phyloP scores from a whole-genome alignment of 2,329 filamentous ascomycete species.

The Stenocarpella maydis region DNA sequence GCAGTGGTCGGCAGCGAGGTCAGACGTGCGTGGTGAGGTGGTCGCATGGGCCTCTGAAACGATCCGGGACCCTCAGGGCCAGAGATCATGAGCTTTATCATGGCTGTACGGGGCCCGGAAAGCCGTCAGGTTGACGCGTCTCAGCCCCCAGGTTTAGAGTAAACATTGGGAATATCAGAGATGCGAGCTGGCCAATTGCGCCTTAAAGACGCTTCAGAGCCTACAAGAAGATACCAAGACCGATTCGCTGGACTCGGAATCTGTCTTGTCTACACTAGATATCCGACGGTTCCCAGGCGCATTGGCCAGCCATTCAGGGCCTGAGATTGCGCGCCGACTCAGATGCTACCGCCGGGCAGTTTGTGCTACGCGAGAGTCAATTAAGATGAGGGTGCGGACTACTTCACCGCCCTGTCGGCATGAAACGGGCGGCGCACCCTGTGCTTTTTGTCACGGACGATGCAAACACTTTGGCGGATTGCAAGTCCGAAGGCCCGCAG shows the following conservation, averaged over 20 bases:
- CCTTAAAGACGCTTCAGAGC: background rate
- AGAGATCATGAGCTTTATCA: background rate
- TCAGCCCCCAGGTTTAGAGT: background rate
- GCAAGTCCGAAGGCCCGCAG: slow-evolving; percentile 10
- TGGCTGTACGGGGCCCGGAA: background rate
- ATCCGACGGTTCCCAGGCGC: background rate
- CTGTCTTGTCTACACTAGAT: background rate
- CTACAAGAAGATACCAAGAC: background rate
- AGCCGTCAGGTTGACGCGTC: background rate
- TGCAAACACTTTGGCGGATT: slow-evolving; percentile 21
- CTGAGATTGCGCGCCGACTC: background rate
- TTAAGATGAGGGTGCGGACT: slow-evolving; percentile 4
- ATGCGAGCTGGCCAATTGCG: background rate
- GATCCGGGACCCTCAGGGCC: background rate
- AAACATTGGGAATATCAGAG: slow-evolving; percentile 24
- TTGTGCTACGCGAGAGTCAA: slow-evolving; percentile 4
- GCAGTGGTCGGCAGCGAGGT: slow-evolving; percentile 15
- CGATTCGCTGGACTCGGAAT: background rate
- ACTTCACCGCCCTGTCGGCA: slow-evolving; percentile 23
- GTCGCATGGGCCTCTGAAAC: slow-evolving; percentile 11
- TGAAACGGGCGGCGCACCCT: slow-evolving; percentile 11
- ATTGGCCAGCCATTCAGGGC: background rate
- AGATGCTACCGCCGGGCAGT: background rate
- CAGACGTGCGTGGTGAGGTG: background rate
- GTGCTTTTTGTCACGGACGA: background rate